Evolutionary conservation across 805 yeast species (phyloP).

Genomic region (Yarrowia osloensis): DNA sequence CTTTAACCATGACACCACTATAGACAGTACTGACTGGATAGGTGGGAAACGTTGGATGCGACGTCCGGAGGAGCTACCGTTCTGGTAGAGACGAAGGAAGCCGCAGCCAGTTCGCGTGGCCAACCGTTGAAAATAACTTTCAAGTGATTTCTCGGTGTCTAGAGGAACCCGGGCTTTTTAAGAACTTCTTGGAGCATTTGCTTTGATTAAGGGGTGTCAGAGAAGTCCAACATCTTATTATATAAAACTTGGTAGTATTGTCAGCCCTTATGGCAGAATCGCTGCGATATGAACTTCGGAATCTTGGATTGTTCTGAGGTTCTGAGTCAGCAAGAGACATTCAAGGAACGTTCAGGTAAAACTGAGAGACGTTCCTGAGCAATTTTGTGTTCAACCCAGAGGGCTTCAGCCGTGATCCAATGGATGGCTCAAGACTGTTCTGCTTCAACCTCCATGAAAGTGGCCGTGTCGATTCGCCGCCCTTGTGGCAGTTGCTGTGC

Average conservation of each 20-base stretch:
- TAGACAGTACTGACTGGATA: constrained; percentile 31
- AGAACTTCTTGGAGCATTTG: constrained; percentile 26
- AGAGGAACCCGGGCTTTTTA: constrained; percentile 29
- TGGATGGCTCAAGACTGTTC: no score
- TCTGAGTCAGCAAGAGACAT: background rate
- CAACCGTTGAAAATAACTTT: constrained; percentile 27
- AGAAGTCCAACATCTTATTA: constrained; percentile 28
- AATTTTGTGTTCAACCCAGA: no score
- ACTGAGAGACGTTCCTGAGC: no score
- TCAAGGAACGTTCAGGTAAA: background rate
- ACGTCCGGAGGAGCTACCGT: constrained; percentile 27
- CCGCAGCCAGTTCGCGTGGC: constrained; percentile 29
- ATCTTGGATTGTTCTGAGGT: background rate
- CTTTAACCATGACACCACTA: constrained; percentile 27
- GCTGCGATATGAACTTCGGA: background rate
- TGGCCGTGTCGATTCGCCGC: no score
- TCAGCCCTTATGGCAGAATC: background rate
- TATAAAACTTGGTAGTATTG: background rate
- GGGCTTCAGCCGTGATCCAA: no score
- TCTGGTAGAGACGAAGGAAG: constrained; percentile 24
- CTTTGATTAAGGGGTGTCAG: constrained; percentile 29
- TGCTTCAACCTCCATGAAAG: no score
- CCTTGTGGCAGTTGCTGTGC: no score
- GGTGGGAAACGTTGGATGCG: constrained; percentile 29
- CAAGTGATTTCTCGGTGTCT: constrained; percentile 31